A percentile compares a stretch with the other conserved stretches of the same genome.
phyloP scores from a whole-genome alignment of 2,329 filamentous ascomycete species.

The Aureobasidium sp. region DNA sequence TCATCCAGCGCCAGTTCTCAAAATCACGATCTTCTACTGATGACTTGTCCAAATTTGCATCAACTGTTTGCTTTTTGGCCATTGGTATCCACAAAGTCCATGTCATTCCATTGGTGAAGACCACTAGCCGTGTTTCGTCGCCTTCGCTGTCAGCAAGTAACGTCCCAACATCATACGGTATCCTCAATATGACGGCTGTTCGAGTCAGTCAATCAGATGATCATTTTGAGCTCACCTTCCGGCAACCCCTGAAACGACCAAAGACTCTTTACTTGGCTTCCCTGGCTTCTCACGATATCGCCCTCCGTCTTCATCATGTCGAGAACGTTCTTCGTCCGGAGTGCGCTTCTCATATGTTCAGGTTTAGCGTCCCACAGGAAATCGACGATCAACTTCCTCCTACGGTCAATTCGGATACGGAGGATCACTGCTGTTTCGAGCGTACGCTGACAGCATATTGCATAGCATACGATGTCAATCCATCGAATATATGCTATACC shows the following conservation, averaged over 20 bases:
- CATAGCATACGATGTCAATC: constrained; percentile 58
- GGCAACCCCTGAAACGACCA: constrained; percentile 46
- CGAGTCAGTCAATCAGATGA: constrained; percentile 56
- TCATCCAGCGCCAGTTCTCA: constrained; percentile 52
- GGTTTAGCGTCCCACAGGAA: constrained; percentile 50
- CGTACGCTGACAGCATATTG: constrained; percentile 62
- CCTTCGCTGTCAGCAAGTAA: constrained; percentile 36
- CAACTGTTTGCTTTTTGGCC: constrained; percentile 59
- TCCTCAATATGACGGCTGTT: constrained; percentile 53
- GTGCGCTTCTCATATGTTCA: constrained; percentile 56
- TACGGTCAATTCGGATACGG: constrained; percentile 44
- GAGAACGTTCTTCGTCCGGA: constrained; percentile 58
- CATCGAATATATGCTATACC: constrained; percentile 57
- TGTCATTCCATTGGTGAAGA: constrained; percentile 56
- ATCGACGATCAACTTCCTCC: constrained; percentile 45
- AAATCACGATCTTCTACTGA: constrained; percentile 56
- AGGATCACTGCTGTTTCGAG: constrained; percentile 55
- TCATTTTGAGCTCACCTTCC: constrained; percentile 56
- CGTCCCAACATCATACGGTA: constrained; percentile 44
- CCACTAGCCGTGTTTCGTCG: constrained; percentile 43
- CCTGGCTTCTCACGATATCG: constrained; percentile 56
- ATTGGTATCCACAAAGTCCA: constrained; percentile 63
- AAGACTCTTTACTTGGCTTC: constrained; percentile 55
- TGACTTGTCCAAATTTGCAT: constrained; percentile 56
- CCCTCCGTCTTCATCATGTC: constrained; percentile 51